phyloP scores from a whole-genome alignment of 305 asterid species.

The Rubia tinctorum region DNA sequence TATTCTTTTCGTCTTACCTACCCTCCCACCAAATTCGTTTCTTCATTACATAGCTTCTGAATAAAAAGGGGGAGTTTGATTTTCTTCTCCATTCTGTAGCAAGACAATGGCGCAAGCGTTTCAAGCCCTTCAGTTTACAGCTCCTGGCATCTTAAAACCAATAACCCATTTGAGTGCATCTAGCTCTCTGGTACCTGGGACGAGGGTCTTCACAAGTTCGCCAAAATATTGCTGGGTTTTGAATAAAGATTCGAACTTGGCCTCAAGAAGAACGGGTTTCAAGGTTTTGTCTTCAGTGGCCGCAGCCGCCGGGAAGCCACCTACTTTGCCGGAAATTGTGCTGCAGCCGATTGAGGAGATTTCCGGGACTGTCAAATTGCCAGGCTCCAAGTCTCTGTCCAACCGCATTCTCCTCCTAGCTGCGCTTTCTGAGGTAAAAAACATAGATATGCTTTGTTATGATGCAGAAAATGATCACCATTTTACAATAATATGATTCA shows the following conservation, averaged over 20 bases:
- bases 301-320: slow-evolving; percentile 69
- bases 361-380: slow-evolving; percentile 86
- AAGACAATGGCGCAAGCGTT: slow-evolving; percentile 52
- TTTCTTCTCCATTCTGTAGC: background rate
- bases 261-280: slow-evolving; percentile 25
- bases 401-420: slow-evolving; percentile 96
- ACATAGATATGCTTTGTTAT: background rate
- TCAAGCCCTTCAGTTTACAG: slow-evolving; percentile 40
- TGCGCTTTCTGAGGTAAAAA: slow-evolving; percentile 80
- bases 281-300: slow-evolving; percentile 64
- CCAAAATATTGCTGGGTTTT: slow-evolving; percentile 36
- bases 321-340: slow-evolving; percentile 77
- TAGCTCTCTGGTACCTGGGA: slow-evolving; percentile 45
- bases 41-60: background rate
- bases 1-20: slow-evolving; percentile 9
- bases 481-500: background rate
- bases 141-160: slow-evolving; percentile 29
- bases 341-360: slow-evolving; percentile 85
- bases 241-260: slow-evolving; percentile 46
- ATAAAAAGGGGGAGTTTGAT: background rate
- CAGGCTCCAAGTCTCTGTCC: slow-evolving; percentile 96
- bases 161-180: slow-evolving; percentile 39
- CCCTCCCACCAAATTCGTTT: background rate
- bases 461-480: background rate
- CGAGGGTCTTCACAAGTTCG: slow-evolving; percentile 39